Evolutionary conservation across 768 basidiomycete genomes (phyloP).

Genomic region (Rhodotorula diobovata): DNA sequence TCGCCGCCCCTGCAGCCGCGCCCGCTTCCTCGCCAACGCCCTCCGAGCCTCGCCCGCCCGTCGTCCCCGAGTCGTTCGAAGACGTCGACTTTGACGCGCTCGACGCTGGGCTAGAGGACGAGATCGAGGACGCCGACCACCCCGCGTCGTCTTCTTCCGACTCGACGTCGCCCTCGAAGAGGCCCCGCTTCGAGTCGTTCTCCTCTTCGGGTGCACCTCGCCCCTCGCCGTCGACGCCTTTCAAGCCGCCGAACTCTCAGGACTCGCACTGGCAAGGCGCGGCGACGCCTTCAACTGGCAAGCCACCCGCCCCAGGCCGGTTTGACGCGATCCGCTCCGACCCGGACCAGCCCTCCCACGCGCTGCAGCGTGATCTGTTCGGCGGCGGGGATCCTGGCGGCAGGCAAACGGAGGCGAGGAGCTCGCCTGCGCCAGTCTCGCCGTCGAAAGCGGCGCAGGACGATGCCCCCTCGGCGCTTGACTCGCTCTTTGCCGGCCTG

Average conservation of each 20-base stretch:
- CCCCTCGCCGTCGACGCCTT: not conserved
- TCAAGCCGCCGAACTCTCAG: not conserved
- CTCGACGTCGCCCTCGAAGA: slow-evolving; percentile 1
- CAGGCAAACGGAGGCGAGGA: not conserved
- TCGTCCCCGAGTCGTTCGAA: not conserved
- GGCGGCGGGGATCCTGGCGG: not conserved
- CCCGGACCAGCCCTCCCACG: slow-evolving; percentile 25
- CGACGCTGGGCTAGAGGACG: not conserved
- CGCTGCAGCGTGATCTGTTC: slow-evolving; percentile 19
- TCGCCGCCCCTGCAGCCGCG: not conserved
- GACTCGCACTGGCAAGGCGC: not conserved
- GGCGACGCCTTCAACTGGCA: not conserved
- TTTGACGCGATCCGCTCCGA: slow-evolving; percentile 21
- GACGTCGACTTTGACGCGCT: slow-evolving; percentile 13
- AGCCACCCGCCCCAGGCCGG: not conserved
- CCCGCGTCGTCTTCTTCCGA: not conserved
- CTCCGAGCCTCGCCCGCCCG: not conserved
- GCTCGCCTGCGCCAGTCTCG: not conserved
- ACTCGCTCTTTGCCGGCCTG: not conserved
- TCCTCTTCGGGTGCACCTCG: not conserved
- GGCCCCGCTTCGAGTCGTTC: slow-evolving; percentile 3
- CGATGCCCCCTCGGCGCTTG: not conserved
- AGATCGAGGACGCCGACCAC: slow-evolving; percentile 15
- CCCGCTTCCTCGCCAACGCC: slow-evolving; percentile 3
- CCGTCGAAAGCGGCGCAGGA: not conserved